Base-by-base conservation (phyloP, 2,329 filamentous ascomycete genomes). In the Alternaria conjuncta region DNA sequence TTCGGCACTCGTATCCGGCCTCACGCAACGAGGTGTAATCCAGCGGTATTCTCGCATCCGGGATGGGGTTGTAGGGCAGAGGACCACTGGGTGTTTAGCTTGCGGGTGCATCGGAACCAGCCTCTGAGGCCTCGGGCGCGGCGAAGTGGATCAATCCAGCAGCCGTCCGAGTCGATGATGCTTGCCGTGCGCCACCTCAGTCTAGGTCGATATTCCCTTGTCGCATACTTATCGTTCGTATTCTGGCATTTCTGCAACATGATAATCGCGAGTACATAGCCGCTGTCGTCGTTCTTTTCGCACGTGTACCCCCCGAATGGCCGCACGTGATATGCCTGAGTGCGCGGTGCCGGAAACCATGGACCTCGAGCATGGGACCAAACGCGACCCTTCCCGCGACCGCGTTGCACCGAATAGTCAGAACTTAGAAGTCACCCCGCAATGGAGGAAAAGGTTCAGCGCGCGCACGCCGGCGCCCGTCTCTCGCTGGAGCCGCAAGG, bases 401-500 rank as follows among this genome's bases (percentile, higher is more conserved):
- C 55, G 47, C 18, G 58, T 59, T 6, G 55, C 51, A 51, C 55
- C 15, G 32, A 54, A 18, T 55, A 6, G 36, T 13, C 55, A 18
- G 28, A 36, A 20, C 20, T 28, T n/a, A 32, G 47, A 53, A n/a
- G 36, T 28, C 26, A 32, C 46, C 25, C 45, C 55, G 12, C 41
- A 18, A 43, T 68, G 64, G 66, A 70, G 65, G 64, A 60, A 49
- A 23, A 65, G 49, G 20, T 1, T 73, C 4, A 56, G 63, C 49
- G 55, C 61, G 11, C 57, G 59, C 28, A 57, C 72, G 10, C 75
- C 74, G 5, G 49, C 61, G 45, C 68, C 68, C 3, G 50, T 77
- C 30, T 51, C 62, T 50, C 67, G 64, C 25, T 67, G 58, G 43
- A 49, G 57, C 18, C 63, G 65, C 45, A 71, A 67, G 43, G 75